phyloP scores from a whole-genome alignment of 2,329 filamentous ascomycete genomes.

The Aspergillus caelatus region DNA sequence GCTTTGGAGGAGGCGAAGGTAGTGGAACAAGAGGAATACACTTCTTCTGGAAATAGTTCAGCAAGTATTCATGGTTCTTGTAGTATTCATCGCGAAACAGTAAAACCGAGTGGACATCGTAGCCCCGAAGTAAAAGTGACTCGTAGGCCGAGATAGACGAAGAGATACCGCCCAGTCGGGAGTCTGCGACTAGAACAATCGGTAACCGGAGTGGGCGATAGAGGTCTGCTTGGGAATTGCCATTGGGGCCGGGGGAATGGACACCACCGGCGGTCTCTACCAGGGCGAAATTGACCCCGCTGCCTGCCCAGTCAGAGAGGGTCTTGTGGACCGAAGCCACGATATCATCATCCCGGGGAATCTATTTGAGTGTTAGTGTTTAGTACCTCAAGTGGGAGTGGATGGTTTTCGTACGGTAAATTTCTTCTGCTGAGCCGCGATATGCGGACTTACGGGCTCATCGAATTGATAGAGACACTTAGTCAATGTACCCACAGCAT shows the following conservation, averaged over 20 bases:
- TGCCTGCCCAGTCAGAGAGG: constrained; percentile 39
- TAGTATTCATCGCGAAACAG: constrained; percentile 70
- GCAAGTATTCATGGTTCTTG: constrained; percentile 69
- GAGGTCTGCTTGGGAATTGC: constrained; percentile 75
- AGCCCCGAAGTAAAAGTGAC: constrained; percentile 74
- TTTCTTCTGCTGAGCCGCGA: constrained; percentile 62
- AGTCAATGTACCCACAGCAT: constrained; percentile 59
- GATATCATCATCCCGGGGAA: constrained; percentile 54
- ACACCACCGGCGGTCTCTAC: constrained; percentile 83
- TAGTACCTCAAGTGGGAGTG: not conserved
- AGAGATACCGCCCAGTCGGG: constrained; percentile 76
- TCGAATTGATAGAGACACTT: constrained; percentile 71
- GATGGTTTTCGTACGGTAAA: constrained; percentile 31
- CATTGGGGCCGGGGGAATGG: constrained; percentile 75
- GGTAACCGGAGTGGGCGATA: constrained; percentile 76
- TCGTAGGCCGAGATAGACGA: constrained; percentile 80
- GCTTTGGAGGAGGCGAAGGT: constrained; percentile 60
- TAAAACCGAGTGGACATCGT: constrained; percentile 71
- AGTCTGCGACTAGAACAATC: constrained; percentile 73
- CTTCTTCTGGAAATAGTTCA: constrained; percentile 66
- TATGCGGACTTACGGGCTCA: constrained; percentile 75
- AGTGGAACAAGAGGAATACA: constrained; percentile 61
- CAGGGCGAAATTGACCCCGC: constrained; percentile 61
- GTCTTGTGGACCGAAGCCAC: constrained; percentile 52
- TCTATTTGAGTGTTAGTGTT: constrained; percentile 36